A percentile compares a stretch with the other conserved stretches of the same genome.
phyloP scores from a whole-genome alignment of 306 rosid species.

The Crataegus laevigata region DNA sequence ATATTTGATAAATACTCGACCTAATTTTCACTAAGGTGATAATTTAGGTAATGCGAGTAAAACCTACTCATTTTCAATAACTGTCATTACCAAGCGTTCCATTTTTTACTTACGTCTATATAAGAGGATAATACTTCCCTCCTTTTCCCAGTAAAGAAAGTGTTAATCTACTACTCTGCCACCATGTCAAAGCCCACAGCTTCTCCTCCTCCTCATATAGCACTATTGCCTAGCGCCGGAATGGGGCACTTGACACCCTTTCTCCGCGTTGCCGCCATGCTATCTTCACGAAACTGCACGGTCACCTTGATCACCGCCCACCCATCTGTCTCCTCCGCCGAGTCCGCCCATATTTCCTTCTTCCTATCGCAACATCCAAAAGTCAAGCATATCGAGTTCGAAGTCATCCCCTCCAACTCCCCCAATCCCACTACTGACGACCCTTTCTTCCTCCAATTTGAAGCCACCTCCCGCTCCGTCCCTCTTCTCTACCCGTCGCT shows the following conservation, averaged over 20 bases:
- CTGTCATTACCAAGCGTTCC: too few species aligned
- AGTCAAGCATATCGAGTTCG: constrained; percentile 11
- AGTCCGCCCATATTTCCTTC: constrained; percentile 9
- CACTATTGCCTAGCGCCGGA: constrained; percentile 20
- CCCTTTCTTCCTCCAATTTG: constrained; percentile 21
- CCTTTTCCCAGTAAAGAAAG: too few species aligned
- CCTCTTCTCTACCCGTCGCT: constrained; percentile 13
- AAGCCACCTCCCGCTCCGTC: constrained; percentile 7
- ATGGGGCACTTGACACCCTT: constrained; percentile 28
- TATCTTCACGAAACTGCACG: background rate
- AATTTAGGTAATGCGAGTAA: too few species aligned
- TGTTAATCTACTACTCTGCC: background rate
- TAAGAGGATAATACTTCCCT: too few species aligned
- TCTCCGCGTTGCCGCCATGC: constrained; percentile 15
- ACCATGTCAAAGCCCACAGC: background rate
- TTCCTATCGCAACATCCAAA: constrained; percentile 11
- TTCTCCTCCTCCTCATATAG: constrained; percentile 16
- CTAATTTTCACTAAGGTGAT: too few species aligned
- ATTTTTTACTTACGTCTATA: too few species aligned
- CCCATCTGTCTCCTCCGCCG: constrained; percentile 12
- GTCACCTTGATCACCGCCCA: constrained; percentile 17
- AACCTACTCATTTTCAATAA: too few species aligned
- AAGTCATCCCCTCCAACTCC: background rate
- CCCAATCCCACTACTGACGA: background rate
- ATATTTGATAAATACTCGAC: too few species aligned